Evolutionary conservation across 179 eudicot species (phyloP).

Genomic region (Amaranthus tricolor): DNA sequence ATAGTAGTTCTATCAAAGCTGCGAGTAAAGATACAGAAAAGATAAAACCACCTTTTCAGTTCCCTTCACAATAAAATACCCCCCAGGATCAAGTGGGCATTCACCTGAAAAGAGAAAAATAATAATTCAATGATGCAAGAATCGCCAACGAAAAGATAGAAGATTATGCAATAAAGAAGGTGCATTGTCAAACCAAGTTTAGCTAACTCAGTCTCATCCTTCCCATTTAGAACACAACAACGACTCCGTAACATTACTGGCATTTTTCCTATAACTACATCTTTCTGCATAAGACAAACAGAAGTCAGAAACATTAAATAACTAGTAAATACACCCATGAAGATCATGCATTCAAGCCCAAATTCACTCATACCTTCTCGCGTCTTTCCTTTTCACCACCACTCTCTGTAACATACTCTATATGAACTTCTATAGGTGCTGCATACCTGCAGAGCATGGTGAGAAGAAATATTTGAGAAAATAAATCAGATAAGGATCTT

Average conservation of each 20-base stretch:
- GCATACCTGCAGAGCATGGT: constrained; percentile 55
- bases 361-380: constrained; percentile 35
- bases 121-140: constrained; percentile 1
- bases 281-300: constrained; percentile 34
- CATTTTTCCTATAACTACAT: constrained; percentile 67
- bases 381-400: constrained; percentile 23
- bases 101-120: constrained; percentile 52
- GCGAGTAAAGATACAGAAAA: background rate
- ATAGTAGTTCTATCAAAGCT: background rate
- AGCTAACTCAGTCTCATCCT: constrained; percentile 94
- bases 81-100: constrained; percentile 99
- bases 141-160: background rate
- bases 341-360: background rate
- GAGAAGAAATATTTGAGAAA: background rate
- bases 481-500: background rate
- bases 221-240: constrained; percentile 62
- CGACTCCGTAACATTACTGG: constrained; percentile 92
- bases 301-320: background rate
- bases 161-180: constrained; percentile 5
- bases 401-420: constrained; percentile 46
- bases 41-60: constrained; percentile 69
- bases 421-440: constrained; percentile 72
- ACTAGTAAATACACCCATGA: background rate
- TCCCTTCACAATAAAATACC: constrained; percentile 90
- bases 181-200: constrained; percentile 52